Percentiles rank a stretch among this genome's conserved stretches.
Evolutionary conservation across 768 basidiomycete species (phyloP).

Genomic region (Tricholoma matsutake): DNA sequence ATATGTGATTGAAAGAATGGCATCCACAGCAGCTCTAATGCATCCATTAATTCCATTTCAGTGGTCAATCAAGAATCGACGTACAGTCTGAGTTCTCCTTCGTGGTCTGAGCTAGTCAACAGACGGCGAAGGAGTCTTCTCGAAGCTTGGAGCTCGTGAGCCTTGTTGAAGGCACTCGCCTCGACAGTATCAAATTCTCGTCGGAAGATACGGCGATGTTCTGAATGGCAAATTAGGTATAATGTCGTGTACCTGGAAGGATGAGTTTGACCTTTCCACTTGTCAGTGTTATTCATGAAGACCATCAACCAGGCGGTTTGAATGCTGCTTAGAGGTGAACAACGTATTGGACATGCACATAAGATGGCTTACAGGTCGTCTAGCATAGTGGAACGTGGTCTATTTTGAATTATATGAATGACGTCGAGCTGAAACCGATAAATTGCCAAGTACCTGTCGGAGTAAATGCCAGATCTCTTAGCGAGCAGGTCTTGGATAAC

Average conservation of each 20-base stretch:
- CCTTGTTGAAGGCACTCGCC: neutral
- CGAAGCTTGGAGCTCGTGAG: neutral
- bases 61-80: neutral
- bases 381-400: slow-evolving; percentile 30
- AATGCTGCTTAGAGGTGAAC: neutral
- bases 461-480: slow-evolving; percentile 30
- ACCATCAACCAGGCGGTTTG: neutral
- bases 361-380: slow-evolving; percentile 17
- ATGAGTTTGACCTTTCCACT: no score
- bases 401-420: slow-evolving; percentile 1
- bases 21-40: neutral
- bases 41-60: neutral
- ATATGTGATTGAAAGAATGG: slow-evolving; percentile 27
- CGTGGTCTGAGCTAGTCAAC: slow-evolving; percentile 1
- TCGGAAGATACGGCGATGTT: neutral
- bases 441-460: slow-evolving; percentile 11
- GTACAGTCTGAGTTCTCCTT: slow-evolving; percentile 3
- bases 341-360: neutral
- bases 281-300: neutral
- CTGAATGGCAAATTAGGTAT: no score
- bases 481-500: slow-evolving; percentile 25
- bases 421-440: no score
- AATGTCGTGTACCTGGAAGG: no score
- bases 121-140: neutral
- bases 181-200: neutral